Evolutionary conservation across 768 basidiomycete genomes (phyloP), one percentile per base, ranked within the genome.

Genomic region (Amanita rubescens): DNA sequence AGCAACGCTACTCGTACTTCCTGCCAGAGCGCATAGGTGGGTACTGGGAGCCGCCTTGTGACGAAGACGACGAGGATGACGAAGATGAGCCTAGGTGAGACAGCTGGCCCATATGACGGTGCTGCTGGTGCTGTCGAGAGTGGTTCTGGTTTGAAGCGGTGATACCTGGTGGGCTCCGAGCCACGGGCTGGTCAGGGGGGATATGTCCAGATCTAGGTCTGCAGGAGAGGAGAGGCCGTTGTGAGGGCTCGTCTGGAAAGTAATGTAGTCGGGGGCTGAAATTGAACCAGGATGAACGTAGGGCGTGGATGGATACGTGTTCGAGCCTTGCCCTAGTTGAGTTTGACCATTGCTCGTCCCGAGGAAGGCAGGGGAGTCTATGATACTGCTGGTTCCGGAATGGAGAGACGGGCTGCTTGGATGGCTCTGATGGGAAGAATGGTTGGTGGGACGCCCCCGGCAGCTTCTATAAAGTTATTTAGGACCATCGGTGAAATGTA

Each of bases 161-260:
- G 34, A 15, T 3, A 34, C n/a, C 10, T 35, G 44, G 11, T 53
- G 52, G 24, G 87, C 78, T 3, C 81, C 85, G 0, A 91, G 74
- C 86, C 88, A 90, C 1, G 88, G 88, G 58, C 87, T 90, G 0
- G 87, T 87, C 19, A 91, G 70, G 0, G 89, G 88, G 1, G 87
- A 88, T 45, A 91, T 80, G 56, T 91, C 85, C 54, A 84, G 75
- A 54, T 85, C 87, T 24, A 86, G 66, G 52, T 87, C 81, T 19
- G 71, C 15, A 75, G 75, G 2, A 74, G 68, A 11, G 75, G 65
- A 1, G 69, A 62, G 46, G 46, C 59, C 27, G 20, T 42, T 15
- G 19, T 51, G 49, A 24, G 57, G 63, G 57, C 60, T 74, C n/a
- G 66, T 72, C 10, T 72, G 73, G 61, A 91, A 91, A 3, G 82